Conservation (phyloP, 139 green algal genomes). For the Coelastrella sp. region DNA sequence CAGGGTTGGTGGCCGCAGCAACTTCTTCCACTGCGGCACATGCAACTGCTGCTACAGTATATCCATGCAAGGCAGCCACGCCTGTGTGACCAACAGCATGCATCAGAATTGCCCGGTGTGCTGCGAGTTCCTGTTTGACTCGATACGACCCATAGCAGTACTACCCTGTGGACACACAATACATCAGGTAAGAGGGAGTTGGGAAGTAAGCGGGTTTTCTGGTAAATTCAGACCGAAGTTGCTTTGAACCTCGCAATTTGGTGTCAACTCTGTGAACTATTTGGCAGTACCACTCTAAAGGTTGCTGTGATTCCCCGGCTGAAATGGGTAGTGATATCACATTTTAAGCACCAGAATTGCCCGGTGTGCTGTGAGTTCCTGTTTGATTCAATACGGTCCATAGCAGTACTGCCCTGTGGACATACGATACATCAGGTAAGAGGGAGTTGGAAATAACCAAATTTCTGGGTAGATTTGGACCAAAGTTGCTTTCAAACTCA, state of each 20-base stretch:
- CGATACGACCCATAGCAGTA: constrained; percentile 84
- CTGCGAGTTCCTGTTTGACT: constrained; percentile 96
- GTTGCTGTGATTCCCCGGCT: too few relatives aligned
- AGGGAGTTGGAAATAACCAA: too few relatives aligned
- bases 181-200: constrained; percentile 63
- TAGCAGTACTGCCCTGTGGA: constrained; percentile 90
- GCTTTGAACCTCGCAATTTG: too few relatives aligned
- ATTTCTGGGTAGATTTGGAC: too few relatives aligned
- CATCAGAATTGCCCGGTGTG: constrained; percentile 80
- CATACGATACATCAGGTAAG: constrained; percentile 91
- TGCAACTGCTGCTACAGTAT: constrained; percentile 94
- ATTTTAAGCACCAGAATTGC: too few relatives aligned
- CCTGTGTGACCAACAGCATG: constrained; percentile 94
- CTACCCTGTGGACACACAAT: constrained; percentile 96
- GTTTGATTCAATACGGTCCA: constrained; percentile 90
- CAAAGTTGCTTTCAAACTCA: too few relatives aligned
- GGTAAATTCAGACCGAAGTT: too few relatives aligned
- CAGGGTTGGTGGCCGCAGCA: constrained; percentile 87
- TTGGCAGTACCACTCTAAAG: too few relatives aligned
- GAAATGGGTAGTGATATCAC: too few relatives aligned
- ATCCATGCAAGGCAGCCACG: constrained; percentile 77
- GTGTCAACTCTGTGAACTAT: too few relatives aligned
- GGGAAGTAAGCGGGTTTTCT: too few relatives aligned
- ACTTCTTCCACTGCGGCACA: constrained; percentile 95
- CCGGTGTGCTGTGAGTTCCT: constrained; percentile 92